Evolutionary conservation across 371 early-diverging fungal genomes (phyloP).

Genomic region (Mortierella sp.): DNA sequence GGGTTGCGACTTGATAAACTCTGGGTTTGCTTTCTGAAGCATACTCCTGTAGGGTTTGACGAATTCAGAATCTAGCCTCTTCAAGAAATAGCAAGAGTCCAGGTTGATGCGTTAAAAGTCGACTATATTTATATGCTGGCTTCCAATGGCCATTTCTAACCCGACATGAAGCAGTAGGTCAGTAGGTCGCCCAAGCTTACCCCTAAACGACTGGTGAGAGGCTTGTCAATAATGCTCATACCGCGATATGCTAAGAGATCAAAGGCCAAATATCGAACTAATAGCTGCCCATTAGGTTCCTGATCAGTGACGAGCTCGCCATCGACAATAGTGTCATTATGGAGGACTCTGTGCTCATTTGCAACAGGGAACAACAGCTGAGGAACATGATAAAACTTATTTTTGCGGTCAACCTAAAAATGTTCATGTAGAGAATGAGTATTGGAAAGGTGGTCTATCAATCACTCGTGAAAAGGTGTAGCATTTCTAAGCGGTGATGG

Average conservation of each 20-base stretch:
- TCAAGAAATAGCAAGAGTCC: constrained; percentile 13
- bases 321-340: constrained; percentile 88
- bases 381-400: constrained; percentile 77
- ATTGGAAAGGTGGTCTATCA: no score
- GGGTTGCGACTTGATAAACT: constrained; percentile 62
- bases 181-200: constrained; percentile 60
- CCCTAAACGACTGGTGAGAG: constrained; percentile 79
- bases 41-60: constrained; percentile 75
- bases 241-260: constrained; percentile 80
- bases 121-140: neutral
- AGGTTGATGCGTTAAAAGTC: neutral
- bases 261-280: constrained; percentile 75
- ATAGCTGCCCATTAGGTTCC: constrained; percentile 69
- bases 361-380: constrained; percentile 80
- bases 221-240: constrained; percentile 62
- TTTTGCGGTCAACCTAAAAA: constrained; percentile 89
- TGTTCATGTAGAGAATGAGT: neutral
- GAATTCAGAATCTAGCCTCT: constrained; percentile 76
- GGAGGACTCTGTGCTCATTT: constrained; percentile 62
- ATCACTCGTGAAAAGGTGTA: no score
- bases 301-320: constrained; percentile 91
- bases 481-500: neutral
- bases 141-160: neutral
- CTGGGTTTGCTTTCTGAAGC: constrained; percentile 60
- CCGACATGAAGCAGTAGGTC: neutral